Percentiles rank a stretch among this genome's conserved stretches.
Evolutionary conservation across 192 early-diverging fungal genomes (phyloP).

Genomic region (Phycomyces blakesleeanus): DNA sequence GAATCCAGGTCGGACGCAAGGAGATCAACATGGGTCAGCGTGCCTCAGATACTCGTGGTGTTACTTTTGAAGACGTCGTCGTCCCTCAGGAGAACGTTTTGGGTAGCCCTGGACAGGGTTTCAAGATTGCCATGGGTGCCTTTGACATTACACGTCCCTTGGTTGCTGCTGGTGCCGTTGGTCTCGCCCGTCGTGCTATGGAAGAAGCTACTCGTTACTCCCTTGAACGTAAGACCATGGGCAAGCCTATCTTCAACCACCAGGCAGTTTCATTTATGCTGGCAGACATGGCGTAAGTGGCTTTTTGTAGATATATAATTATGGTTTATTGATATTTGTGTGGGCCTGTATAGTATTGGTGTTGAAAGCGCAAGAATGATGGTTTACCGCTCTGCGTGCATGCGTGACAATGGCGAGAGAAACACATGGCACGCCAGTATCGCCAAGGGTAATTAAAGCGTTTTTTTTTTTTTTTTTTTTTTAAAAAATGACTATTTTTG

Average conservation of each 20-base stretch:
- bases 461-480: too few relatives aligned
- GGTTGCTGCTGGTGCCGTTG: constrained; percentile 84
- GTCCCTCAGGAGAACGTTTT: constrained; percentile 78
- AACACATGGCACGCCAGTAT: constrained; percentile 95
- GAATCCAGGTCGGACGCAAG: constrained; percentile 90
- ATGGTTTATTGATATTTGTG: too few relatives aligned
- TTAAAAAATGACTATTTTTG: too few relatives aligned
- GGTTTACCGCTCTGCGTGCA: constrained; percentile 77
- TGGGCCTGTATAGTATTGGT: constrained; percentile 77
- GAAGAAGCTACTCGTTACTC: constrained; percentile 89
- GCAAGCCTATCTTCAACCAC: constrained; percentile 83
- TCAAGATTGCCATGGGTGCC: constrained; percentile 95
- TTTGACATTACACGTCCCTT: constrained; percentile 93
- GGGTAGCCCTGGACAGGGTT: constrained; percentile 77
- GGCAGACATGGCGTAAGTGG: constrained; percentile 85
- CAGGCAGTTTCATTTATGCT: constrained; percentile 93
- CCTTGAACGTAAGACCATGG: constrained; percentile 94
- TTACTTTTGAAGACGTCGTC: constrained; percentile 80
- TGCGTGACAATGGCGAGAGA: constrained; percentile 79
- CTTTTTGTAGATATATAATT: too few relatives aligned
- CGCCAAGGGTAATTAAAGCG: constrained; percentile 65
- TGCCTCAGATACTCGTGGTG: constrained; percentile 87
- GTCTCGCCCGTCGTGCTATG: constrained; percentile 88
- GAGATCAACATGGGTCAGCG: constrained; percentile 98
- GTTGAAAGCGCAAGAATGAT: constrained; percentile 84